Evolutionary conservation across 441 rosid species (phyloP), one percentile per base, ranked within the genome.

Genomic region (Mallotus repandus): DNA sequence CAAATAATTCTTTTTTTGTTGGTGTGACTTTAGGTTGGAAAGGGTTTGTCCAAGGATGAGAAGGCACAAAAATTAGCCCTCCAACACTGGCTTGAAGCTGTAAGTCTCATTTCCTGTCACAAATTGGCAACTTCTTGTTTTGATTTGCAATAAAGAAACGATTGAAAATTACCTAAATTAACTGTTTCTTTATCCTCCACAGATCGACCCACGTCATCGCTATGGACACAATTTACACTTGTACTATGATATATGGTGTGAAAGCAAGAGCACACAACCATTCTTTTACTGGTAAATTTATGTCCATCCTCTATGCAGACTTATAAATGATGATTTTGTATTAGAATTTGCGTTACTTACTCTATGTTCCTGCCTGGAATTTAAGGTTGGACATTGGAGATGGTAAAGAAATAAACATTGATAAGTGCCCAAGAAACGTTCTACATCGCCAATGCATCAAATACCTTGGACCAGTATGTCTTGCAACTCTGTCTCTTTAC

Each of bases 341-440:
- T 35, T 35, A 35, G 41, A 35, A 25, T 35, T 52, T 45, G 57
- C 59, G 56, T 52, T 71, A 63, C 56, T 58, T 60, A 10, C 25
- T 25, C 46, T 22, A 59, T 58, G 21, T 15, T 65, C 25, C 41
- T 35, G 41, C 45, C 2, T 68, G 46, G 15, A 73, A 75, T 70
- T 54, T 85, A 75, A 74, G 98, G 98, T 84, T 93, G 92, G 98
- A 93, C 82, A 77, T 91, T 45, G 97, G 97, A 11, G 91, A 86
- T 59, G 98, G 97, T 18, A 93, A 91, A 81, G 93, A 91, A 73
- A 35, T 82, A 48, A 88, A 86, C 82, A 80, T 84, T 49, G 82
- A 78, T 62, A 81, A 74, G 68, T 89, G 91, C 74, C 79, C 82
- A n/a, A 86, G 93, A 77, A 78, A 19, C 64, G 77, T 77, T 59